phyloP scores from a whole-genome alignment of 2,329 filamentous ascomycete species.

The Apiospora marii region DNA sequence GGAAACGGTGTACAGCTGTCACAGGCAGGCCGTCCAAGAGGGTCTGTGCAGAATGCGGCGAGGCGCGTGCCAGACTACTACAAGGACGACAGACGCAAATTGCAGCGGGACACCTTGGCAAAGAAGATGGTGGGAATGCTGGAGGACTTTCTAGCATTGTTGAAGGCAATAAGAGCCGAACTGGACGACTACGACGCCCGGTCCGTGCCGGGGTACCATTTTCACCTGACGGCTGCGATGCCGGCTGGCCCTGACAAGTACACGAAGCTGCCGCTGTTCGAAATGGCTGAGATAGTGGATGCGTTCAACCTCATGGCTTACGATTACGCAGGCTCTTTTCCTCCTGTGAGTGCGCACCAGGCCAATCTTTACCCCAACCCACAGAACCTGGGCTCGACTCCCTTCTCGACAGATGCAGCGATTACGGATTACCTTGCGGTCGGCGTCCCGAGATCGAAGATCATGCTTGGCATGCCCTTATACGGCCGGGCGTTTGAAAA shows the following conservation, averaged over 20 bases:
- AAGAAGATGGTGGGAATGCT: too few species aligned
- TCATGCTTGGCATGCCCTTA: conserved; percentile 81
- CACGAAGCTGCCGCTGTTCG: conserved; percentile 22
- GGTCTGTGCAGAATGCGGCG: too few species aligned
- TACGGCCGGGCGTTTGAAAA: conserved; percentile 76
- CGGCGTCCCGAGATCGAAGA: conserved; percentile 70
- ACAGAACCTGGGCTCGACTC: conserved; percentile 63
- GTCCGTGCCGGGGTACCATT: conserved; percentile 49
- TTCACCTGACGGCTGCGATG: conserved; percentile 59
- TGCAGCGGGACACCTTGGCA: too few species aligned
- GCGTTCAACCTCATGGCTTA: too few species aligned
- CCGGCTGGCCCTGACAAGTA: conserved; percentile 59
- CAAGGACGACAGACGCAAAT: too few species aligned
- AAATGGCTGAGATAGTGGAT: conserved; percentile 21
- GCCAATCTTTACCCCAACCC: conserved; percentile 72
- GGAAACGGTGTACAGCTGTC: too few species aligned
- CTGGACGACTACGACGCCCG: conserved; percentile 40
- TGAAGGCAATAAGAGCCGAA: conserved; percentile 51
- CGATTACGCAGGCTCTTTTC: too few species aligned
- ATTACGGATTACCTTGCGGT: conserved; percentile 69
- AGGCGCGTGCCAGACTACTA: too few species aligned
- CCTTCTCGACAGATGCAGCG: too few species aligned
- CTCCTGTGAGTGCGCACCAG: conserved; percentile 67
- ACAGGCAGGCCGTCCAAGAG: too few species aligned
- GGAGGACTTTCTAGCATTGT: conserved; percentile 52